Evolutionary conservation across 306 rosid species (phyloP).

Genomic region (Cucumis hystrix): DNA sequence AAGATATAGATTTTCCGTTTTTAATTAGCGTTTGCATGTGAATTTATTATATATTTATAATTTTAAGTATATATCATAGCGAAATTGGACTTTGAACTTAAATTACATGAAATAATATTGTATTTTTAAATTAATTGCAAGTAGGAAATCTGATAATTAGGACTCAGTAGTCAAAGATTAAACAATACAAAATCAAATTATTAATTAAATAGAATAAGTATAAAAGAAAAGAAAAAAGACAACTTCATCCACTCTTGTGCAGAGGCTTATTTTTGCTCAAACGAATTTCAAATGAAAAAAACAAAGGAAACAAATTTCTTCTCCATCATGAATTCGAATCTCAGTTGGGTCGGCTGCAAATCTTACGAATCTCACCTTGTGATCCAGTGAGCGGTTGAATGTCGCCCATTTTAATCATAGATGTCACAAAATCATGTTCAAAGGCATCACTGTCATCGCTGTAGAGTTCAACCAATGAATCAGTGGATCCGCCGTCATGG

Average conservation of each 20-base stretch:
- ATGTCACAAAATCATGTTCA: conserved; percentile 34
- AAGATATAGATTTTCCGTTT: no score
- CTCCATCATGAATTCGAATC: not conserved
- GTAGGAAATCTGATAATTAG: no score
- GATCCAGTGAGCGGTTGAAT: conserved; percentile 58
- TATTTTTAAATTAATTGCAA: no score
- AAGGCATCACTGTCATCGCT: conserved; percentile 20
- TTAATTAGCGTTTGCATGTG: no score
- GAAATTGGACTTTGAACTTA: no score
- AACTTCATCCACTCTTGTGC: not conserved
- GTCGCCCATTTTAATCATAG: conserved; percentile 76
- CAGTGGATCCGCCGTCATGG: conserved; percentile 56
- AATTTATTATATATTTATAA: no score
- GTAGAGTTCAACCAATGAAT: conserved; percentile 42
- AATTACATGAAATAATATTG: no score
- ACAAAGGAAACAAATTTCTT: not conserved
- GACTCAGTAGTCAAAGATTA: not conserved
- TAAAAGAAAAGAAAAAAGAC: no score
- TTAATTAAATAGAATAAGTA: not conserved
- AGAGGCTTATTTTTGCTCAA: not conserved
- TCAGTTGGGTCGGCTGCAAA: conserved; percentile 30
- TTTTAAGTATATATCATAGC: no score
- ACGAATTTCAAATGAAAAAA: not conserved
- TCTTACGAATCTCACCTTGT: conserved; percentile 57
- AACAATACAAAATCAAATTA: not conserved